Percentiles rank a stretch among this genome's conserved stretches.
These are phyloP conservation scores for Melaleuca quinquenervia DNA, from an alignment of 345 rosid genomes.

Conservation along the genomic window DNA sequence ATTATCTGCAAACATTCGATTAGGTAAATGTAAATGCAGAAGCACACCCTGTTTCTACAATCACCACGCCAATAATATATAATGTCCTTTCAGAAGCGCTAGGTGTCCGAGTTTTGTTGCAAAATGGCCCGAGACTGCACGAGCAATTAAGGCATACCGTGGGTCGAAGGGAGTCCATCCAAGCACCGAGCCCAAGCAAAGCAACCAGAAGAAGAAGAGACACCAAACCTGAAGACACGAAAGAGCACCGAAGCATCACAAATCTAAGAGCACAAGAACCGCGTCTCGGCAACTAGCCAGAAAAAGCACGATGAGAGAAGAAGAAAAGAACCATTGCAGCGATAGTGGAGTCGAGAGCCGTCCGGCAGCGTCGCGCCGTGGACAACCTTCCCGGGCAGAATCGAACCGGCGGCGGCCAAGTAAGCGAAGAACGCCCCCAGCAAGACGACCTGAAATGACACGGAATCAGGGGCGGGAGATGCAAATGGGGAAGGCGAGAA, in stretches of 20 bases:
- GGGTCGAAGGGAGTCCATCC: conserved; percentile 44
- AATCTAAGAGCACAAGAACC: neutral
- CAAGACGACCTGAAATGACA: conserved; percentile 27
- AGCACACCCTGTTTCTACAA: neutral
- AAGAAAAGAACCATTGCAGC: conserved; percentile 52
- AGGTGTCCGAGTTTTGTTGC: neutral
- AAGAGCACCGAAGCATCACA: neutral
- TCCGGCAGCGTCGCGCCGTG: conserved; percentile 54
- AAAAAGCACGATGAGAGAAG: neutral
- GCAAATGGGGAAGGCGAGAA: neutral
- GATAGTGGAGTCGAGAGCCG: conserved; percentile 58
- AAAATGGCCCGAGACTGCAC: neutral
- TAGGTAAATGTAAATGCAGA: neutral
- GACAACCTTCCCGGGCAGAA: conserved; percentile 56
- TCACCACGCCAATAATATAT: neutral
- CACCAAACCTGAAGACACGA: conserved; percentile 33
- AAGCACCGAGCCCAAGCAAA: conserved; percentile 45
- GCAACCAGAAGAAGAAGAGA: conserved; percentile 42
- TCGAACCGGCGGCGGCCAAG: conserved; percentile 55
- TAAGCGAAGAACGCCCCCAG: conserved; percentile 44
- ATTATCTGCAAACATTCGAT: conserved; percentile 37
- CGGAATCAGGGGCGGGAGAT: neutral
- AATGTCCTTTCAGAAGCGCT: neutral
- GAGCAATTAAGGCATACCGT: conserved; percentile 31
- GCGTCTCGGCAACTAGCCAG: neutral